A percentile compares a stretch with the other conserved stretches of the same genome.
Evolutionary conservation across 768 basidiomycete genomes (phyloP).

Genomic region (Mrakia blollopis): DNA sequence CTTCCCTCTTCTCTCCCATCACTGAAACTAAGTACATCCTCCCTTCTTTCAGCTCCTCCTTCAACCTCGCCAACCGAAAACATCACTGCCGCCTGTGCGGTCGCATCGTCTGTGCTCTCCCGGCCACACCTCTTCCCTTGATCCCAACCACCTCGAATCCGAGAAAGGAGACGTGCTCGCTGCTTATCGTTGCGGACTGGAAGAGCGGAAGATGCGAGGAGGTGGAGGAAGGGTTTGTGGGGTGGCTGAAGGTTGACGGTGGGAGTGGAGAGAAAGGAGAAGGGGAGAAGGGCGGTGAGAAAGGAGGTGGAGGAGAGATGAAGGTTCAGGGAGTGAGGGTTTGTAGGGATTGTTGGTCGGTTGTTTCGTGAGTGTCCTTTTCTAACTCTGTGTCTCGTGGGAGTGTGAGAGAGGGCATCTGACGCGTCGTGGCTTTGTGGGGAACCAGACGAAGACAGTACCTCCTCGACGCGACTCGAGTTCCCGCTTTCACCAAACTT

Average conservation of each 20-base stretch:
- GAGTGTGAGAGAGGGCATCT: neutral
- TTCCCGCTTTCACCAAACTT: constrained; percentile 62
- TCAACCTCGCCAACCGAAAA: constrained; percentile 87
- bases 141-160: constrained; percentile 49
- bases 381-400: neutral
- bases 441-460: constrained; percentile 68
- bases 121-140: constrained; percentile 54
- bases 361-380: constrained; percentile 60
- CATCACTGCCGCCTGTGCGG: constrained; percentile 96
- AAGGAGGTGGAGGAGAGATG: constrained; percentile 56
- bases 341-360: constrained; percentile 74
- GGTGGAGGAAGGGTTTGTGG: constrained; percentile 52
- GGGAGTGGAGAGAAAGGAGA: constrained; percentile 34
- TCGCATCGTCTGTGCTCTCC: constrained; percentile 81
- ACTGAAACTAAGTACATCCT: too few species aligned
- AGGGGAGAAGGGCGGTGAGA: constrained; percentile 23
- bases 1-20: constrained; percentile 36
- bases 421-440: neutral
- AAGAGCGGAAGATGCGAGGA: constrained; percentile 73
- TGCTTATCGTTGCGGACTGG: constrained; percentile 79
- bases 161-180: constrained; percentile 57
- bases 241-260: constrained; percentile 43
- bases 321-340: constrained; percentile 83
- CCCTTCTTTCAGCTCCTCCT: constrained; percentile 51
- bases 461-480: constrained; percentile 56